Evolutionary conservation across 2,329 filamentous ascomycete species (phyloP).

Genomic region (Ascochyta rabiei): DNA sequence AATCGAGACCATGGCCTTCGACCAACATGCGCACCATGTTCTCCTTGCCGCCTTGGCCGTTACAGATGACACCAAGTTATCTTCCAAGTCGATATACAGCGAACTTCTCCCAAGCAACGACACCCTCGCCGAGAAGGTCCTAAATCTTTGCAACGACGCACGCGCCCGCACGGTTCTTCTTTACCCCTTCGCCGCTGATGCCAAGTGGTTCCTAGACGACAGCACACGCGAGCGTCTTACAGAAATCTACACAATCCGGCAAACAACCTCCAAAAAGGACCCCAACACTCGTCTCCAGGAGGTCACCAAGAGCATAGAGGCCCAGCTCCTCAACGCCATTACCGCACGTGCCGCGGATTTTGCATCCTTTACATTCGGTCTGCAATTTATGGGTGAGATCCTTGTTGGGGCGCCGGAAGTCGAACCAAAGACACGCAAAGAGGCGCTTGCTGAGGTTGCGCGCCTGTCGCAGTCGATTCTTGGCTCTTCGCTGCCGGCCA

Average conservation of each 20-base stretch:
- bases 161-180: conserved; percentile 72
- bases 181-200: conserved; percentile 74
- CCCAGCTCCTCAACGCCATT: conserved; percentile 76
- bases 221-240: conserved; percentile 73
- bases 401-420: conserved; percentile 78
- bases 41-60: conserved; percentile 88
- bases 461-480: conserved; percentile 46
- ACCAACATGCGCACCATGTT: conserved; percentile 77
- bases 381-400: conserved; percentile 83
- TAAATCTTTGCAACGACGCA: conserved; percentile 68
- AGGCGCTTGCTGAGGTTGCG: conserved; percentile 72
- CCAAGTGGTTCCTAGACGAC: conserved; percentile 66
- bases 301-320: conserved; percentile 74
- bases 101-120: conserved; percentile 70
- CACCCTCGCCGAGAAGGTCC: conserved; percentile 66
- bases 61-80: conserved; percentile 91
- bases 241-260: conserved; percentile 79
- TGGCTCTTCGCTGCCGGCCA: conserved; percentile 43
- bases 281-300: conserved; percentile 76
- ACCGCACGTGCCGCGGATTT: conserved; percentile 70
- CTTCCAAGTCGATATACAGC: conserved; percentile 81
- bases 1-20: conserved; percentile 81
- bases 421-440: conserved; percentile 59
- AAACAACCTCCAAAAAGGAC: conserved; percentile 91
- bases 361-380: conserved; percentile 77